Evolutionary conservation across 805 yeast species (phyloP), one percentile per base, ranked within the genome.

Genomic region (Candida railenensis): DNA sequence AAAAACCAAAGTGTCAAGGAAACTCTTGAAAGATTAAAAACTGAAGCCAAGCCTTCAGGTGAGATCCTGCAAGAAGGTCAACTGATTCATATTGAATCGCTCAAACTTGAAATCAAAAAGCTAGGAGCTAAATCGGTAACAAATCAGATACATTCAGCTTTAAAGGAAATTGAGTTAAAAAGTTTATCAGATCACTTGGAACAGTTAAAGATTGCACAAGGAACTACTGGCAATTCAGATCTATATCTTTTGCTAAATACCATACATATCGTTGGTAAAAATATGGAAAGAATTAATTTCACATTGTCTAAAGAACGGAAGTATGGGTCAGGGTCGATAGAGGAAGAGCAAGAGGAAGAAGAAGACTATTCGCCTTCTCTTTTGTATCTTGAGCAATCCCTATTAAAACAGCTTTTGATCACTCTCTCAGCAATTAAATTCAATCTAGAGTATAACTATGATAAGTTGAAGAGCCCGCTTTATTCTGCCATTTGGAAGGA

Each of bases 11-110:
- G 53, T 34, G 46, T 61, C 34, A 57, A 55, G 32, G 43, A 14
- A 56, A 55, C 36, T 45, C 65, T 20, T 40, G 46, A 57, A 56
- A n/a, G 46, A 61, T 15, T 58, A 57, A 40, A 20, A 16, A 16
- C 37, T 15, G 37, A 12, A 34, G 9, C 11, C 30, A 25, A 25
- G 11, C 30, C 9, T 25, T 25, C 30, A 5, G 11, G 30, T 25
- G 5, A n/a, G n/a, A n/a, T 11, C 30, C 30, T 25, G 30, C 30
- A 7, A 25, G 30, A 25, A 25, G 30, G 30, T 5, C 36, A 14
- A 14, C 36, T 21, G 8, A 30, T 28, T 46, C 19, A 55, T 28
- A 41, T 58, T 4, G 60, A 57, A 37, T 43, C 52, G 1, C 42
- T 56, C 20, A 42, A 48, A 32, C 51, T 56, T 21, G 53, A 59